These are phyloP conservation scores for Pochonia chlamydosporia DNA, from an alignment of 2,329 filamentous ascomycete genomes.

Conservation along the genomic window DNA sequence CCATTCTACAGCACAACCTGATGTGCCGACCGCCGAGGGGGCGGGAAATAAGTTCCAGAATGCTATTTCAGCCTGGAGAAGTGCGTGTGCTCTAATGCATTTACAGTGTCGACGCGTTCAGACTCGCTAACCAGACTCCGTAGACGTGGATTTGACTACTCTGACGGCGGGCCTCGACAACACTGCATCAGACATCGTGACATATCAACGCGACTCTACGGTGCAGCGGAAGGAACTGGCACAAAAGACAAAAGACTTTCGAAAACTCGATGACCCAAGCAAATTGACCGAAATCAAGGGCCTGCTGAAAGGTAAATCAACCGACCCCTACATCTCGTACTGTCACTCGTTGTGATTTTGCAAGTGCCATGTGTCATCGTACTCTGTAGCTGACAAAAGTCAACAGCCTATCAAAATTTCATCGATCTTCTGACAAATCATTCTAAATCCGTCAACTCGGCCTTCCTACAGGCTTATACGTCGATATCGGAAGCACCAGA, in stretches of 20 bases:
- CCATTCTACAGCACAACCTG: conserved; percentile 17
- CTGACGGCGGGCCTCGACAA: conserved; percentile 83
- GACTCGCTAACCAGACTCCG: background rate
- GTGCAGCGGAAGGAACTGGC: conserved; percentile 94
- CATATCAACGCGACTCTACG: conserved; percentile 90
- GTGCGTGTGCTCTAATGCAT: conserved; percentile 42
- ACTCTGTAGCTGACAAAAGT: conserved; percentile 13
- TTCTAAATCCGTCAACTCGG: conserved; percentile 87
- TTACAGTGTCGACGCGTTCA: background rate
- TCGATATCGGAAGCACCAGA: conserved; percentile 93
- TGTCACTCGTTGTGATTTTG: no score
- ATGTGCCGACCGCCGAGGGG: conserved; percentile 37
- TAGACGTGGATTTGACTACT: conserved; percentile 80
- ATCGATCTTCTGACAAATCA: conserved; percentile 96
- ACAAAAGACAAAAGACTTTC: conserved; percentile 98
- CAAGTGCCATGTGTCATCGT: no score
- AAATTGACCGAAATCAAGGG: conserved; percentile 88
- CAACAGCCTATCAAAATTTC: conserved; percentile 88
- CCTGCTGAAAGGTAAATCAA: conserved; percentile 78
- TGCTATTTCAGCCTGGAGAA: conserved; percentile 93
- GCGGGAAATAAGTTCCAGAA: conserved; percentile 88
- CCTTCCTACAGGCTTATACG: conserved; percentile 89
- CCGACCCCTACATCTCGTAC: background rate
- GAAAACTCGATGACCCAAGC: conserved; percentile 82
- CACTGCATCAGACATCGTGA: conserved; percentile 90